Evolutionary conservation across 2,329 filamentous ascomycete species (phyloP), one percentile per base, ranked within the genome.

Genomic region (Cladophialophora exuberans): DNA sequence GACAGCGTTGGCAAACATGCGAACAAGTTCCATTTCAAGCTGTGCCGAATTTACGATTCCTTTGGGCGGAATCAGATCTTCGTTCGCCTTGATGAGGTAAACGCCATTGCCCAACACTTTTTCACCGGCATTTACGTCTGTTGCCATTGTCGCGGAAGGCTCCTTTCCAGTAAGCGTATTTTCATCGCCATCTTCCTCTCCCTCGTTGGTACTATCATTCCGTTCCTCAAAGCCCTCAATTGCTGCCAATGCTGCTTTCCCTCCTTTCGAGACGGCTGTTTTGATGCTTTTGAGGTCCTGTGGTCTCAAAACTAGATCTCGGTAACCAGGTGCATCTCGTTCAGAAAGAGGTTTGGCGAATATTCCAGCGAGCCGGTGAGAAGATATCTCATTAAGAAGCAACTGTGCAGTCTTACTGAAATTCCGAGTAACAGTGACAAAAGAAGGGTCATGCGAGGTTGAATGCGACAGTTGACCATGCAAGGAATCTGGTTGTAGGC

Each of bases 1-100:
- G 72, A 97, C 88, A 15, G 94, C 93, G 67, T 97, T 97, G 63
- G 91, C 90, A 70, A 97, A 96, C 89, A 97, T 97, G 65, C 95
- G 89, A 65, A 95, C 90, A 9, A 97, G 77, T 70, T 97, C 93
- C 62, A 91, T 90, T 72, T 97, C 93, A 13, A 97, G 80, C 70
- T 97, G 94, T 1, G 88, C 85, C 46, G 89, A 92, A 71, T 97
- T 97, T 71, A 97, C 89, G 65, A 97, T 96, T 17, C 86, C 90
- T 64, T 86, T 89, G 0, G 94, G 93, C 2, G 93, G 90, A 2
- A 93, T 80, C 22, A 96, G 78, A 54, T 97, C 90, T 45, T 86
- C 82, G 1, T 83, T 87, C 53, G 88, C 81, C n/a, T 67, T 70
- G 13, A 77, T 62, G 59, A 75, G 64, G 26, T 76, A 70, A 3